These are phyloP conservation scores for Metschnikowia lochheadii DNA, from an alignment of 805 yeast species.

Conservation along the genomic window DNA sequence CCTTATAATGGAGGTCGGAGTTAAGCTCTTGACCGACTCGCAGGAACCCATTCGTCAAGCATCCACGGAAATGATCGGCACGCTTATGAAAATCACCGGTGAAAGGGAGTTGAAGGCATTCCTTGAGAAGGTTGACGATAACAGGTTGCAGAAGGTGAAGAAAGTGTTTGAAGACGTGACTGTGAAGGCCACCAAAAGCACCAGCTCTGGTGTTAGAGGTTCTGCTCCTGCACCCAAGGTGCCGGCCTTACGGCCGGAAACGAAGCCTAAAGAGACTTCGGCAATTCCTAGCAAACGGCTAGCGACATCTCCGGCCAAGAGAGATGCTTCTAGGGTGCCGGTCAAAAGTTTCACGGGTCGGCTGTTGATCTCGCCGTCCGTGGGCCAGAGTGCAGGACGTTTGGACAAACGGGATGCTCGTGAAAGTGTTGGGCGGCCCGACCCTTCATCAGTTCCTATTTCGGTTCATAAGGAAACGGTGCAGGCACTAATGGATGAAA, in stretches of 20 bases:
- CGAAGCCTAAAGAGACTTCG: not conserved
- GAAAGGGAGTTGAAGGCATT: conserved; percentile 57
- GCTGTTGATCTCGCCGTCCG: conserved; percentile 29
- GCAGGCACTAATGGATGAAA: conserved; percentile 49
- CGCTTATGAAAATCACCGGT: conserved; percentile 78
- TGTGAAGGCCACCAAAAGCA: conserved; percentile 34
- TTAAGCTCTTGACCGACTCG: conserved; percentile 72
- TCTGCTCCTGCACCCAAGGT: conserved; percentile 1
- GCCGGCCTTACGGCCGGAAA: conserved; percentile 7
- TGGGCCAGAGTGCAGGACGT: conserved; percentile 3
- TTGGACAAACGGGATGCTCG: not conserved
- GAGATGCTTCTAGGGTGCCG: conserved; percentile 21
- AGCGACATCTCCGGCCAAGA: conserved; percentile 60
- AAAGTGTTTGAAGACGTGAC: conserved; percentile 53
- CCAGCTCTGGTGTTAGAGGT: conserved; percentile 1
- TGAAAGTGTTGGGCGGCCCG: conserved; percentile 5
- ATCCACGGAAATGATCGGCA: conserved; percentile 75
- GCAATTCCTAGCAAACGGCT: conserved; percentile 62
- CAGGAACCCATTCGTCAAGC: conserved; percentile 79
- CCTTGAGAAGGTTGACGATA: conserved; percentile 71
- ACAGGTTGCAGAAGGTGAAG: conserved; percentile 62
- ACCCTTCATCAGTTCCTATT: not conserved
- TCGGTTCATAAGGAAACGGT: conserved; percentile 22
- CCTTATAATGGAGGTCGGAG: conserved; percentile 48
- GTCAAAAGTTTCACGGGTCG: conserved; percentile 41